Evolutionary conservation across 1,284 basidiomycete genomes (phyloP), one percentile per base, ranked within the genome.

Genomic region (Megacollybia platyphylla): DNA sequence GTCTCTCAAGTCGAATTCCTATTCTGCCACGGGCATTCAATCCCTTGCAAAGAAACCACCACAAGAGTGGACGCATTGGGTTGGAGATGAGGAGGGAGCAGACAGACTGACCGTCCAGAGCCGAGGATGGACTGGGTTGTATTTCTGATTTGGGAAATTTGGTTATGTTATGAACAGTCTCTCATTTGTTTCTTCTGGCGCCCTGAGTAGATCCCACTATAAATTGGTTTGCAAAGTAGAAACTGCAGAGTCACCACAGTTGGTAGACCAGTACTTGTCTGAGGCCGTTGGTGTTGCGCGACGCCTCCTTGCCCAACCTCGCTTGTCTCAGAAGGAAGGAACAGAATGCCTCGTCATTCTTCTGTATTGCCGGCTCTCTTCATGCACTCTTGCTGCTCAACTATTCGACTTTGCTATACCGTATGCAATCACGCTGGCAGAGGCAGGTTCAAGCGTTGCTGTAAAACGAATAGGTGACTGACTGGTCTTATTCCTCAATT

Each of bases 101-200:
- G 28, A 26, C 34, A 38, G 36, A 10, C 36, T 38, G 18, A n/a
- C 17, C 27, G 11, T 20, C 34, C 8, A 24, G 34, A 20, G 11
- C 18, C 4, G 36, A 26, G 36, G 24, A 11, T 38, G 36, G 24
- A 38, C 24, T 38, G 24, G 15, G 5, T 17, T 38, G n/a, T 38
- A 26, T 17, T 24, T 24, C 5, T 24, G 20, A 24, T 24, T 24
- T 24, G 20, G 20, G 20, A 24, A 24, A 24, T 24, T 24, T 24
- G 20, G 20, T 24, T 24, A 24, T 24, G 20, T 24, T 24, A 38
- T 26, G 11, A 18, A 38, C 11, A 38, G 85, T 36, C 71, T 84
- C 9, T 78, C 83, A 5, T 87, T 82, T 58, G 62, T 70, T 40
- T 78, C 79, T 9, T 88, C 85, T 29, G 80, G 82, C 32, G 83